Conservation (phyloP, 805 yeast species). For the Ogataea methanolica region DNA sequence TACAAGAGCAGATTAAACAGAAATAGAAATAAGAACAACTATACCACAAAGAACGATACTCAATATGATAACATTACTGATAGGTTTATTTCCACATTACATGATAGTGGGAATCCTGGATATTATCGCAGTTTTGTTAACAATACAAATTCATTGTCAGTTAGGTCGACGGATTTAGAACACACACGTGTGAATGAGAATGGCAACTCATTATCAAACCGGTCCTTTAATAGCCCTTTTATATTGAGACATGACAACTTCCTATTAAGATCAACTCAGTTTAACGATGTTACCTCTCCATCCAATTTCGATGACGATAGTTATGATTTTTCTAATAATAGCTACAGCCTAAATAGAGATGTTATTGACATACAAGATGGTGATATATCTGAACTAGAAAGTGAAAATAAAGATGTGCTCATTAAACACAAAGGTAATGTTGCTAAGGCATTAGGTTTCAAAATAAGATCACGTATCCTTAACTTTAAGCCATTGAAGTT, state of each 20-base stretch:
- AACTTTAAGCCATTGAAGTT: conserved; percentile 25
- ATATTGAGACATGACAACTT: conserved; percentile 18
- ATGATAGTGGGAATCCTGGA: conserved; percentile 22
- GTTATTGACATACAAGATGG: neutral
- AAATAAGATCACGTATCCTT: conserved; percentile 37
- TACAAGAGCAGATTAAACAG: neutral
- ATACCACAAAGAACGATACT: conserved; percentile 16
- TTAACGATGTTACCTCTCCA: neutral
- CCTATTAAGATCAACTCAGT: conserved; percentile 14
- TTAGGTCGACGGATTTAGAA: neutral
- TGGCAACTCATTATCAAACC: conserved; percentile 4
- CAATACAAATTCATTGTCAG: neutral
- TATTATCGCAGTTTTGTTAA: conserved; percentile 12
- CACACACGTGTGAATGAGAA: conserved; percentile 6
- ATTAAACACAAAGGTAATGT: conserved; percentile 34
- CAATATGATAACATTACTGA: conserved; percentile 24
- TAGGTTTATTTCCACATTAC: conserved; percentile 21
- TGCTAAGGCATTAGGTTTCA: conserved; percentile 48
- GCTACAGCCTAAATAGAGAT: neutral
- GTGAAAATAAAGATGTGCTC: conserved; percentile 5
- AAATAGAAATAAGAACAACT: conserved; percentile 7
- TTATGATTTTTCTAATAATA: neutral
- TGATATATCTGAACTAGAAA: neutral
- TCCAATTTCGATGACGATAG: neutral
- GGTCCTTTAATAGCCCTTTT: conserved; percentile 11